Conservation (phyloP, 1,284 basidiomycete genomes). For the Cutaneotrichosporon arboriforme region DNA sequence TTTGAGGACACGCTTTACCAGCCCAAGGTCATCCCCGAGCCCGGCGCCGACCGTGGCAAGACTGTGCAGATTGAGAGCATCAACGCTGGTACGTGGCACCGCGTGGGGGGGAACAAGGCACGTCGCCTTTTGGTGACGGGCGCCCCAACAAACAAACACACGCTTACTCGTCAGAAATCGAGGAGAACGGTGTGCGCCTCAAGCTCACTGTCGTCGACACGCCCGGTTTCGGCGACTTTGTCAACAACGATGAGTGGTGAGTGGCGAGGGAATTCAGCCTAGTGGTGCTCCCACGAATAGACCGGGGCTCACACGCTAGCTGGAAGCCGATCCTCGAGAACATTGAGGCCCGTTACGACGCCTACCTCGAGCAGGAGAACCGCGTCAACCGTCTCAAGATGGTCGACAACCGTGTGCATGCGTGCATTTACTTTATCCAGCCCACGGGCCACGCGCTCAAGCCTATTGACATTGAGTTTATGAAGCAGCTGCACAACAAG, state of each 20-base stretch:
- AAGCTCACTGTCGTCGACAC: constrained; percentile 97
- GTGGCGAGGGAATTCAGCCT: constrained; percentile 17
- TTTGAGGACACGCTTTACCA: constrained; percentile 93
- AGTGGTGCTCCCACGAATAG: neutral
- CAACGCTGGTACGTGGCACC: constrained; percentile 68
- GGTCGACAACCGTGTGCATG: constrained; percentile 52
- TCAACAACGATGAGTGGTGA: constrained; percentile 94
- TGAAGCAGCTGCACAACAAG: constrained; percentile 89
- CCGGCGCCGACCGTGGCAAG: constrained; percentile 77
- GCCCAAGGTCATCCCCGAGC: constrained; percentile 72
- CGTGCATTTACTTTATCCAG: constrained; percentile 94
- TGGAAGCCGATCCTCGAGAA: constrained; percentile 98
- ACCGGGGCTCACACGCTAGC: constrained; percentile 48
- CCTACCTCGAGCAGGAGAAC: constrained; percentile 95
- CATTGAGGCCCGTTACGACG: constrained; percentile 93
- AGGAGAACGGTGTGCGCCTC: constrained; percentile 90
- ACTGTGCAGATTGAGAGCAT: constrained; percentile 96
- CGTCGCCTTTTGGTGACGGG: too few relatives aligned
- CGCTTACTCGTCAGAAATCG: constrained; percentile 66
- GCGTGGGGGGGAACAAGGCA: neutral
- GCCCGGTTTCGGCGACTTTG: constrained; percentile 93
- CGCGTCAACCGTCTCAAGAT: constrained; percentile 67
- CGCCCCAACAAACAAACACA: too few relatives aligned
- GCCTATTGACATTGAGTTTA: constrained; percentile 95
- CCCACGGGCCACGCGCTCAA: constrained; percentile 95